phyloP scores from a whole-genome alignment of 495 filamentous ascomycete genomes.

The Lepraria neglecta region DNA sequence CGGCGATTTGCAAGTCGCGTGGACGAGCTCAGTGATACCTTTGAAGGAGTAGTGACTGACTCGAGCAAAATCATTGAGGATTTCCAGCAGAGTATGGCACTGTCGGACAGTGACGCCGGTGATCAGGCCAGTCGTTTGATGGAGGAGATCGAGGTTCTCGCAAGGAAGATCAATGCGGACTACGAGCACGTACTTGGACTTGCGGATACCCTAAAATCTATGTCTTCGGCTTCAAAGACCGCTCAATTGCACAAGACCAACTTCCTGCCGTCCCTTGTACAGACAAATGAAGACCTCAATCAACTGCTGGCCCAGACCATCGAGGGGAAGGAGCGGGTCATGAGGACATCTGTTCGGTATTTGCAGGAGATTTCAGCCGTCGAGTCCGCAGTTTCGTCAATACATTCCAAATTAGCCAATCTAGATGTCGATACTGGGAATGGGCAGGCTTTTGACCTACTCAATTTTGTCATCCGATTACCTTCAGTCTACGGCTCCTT shows the following conservation, averaged over 20 bases:
- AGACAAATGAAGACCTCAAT: slow-evolving; percentile 68
- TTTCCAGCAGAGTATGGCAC: slow-evolving; percentile 38
- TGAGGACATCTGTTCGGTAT: slow-evolving; percentile 54
- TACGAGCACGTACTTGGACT: slow-evolving; percentile 71
- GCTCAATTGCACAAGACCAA: slow-evolving; percentile 81
- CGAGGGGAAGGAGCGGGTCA: slow-evolving; percentile 54
- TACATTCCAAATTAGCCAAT: slow-evolving; percentile 61
- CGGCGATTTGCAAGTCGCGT: slow-evolving; percentile 50
- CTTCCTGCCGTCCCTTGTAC: slow-evolving; percentile 71
- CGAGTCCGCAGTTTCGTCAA: slow-evolving; percentile 61
- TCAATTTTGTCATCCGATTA: slow-evolving; percentile 69
- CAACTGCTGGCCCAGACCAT: slow-evolving; percentile 61
- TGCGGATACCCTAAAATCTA: slow-evolving; percentile 59
- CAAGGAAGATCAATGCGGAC: slow-evolving; percentile 80
- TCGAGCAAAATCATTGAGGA: slow-evolving; percentile 32
- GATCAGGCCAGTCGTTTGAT: slow-evolving; percentile 49
- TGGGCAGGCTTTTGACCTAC: slow-evolving; percentile 64
- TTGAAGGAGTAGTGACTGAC: slow-evolving; percentile 47
- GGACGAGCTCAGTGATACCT: slow-evolving; percentile 44
- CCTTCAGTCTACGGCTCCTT: slow-evolving; percentile 86
- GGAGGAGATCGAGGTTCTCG: slow-evolving; percentile 79
- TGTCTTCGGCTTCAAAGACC: slow-evolving; percentile 76
- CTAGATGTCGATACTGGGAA: slow-evolving; percentile 65
- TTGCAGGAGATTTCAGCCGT: slow-evolving; percentile 77
- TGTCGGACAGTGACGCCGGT: slow-evolving; percentile 33